A percentile compares a stretch with the other conserved stretches of the same genome.
These are phyloP conservation scores for Nitzschia putrida DNA, from an alignment of 108 stramenopile genomes.

Conservation along the genomic window DNA sequence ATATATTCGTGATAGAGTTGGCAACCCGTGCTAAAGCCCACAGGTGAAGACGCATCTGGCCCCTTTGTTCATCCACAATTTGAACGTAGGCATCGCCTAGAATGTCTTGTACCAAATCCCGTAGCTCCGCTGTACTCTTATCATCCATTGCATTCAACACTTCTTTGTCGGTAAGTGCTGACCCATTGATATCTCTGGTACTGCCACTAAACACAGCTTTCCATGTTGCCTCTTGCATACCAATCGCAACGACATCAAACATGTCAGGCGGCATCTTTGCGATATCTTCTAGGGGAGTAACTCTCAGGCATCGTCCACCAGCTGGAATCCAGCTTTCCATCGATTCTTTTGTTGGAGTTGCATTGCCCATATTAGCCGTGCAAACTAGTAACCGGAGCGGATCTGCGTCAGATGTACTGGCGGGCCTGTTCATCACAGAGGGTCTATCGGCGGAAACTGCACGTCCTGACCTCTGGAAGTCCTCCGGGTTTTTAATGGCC, in stretches of 20 bases:
- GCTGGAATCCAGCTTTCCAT: conserved; percentile 44
- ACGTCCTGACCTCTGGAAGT: background rate
- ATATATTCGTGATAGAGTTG: conserved; percentile 21
- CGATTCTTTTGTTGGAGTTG: conserved; percentile 26
- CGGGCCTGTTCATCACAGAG: background rate
- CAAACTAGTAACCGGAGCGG: conserved; percentile 25
- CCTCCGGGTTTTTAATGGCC: background rate
- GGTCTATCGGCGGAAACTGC: background rate
- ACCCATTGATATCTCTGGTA: background rate
- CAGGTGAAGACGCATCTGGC: conserved; percentile 56
- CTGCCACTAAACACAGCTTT: background rate
- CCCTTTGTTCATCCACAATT: conserved; percentile 26
- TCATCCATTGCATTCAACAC: conserved; percentile 21
- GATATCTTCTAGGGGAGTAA: conserved; percentile 9
- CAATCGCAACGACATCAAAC: conserved; percentile 51
- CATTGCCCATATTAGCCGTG: conserved; percentile 37
- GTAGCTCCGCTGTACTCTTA: conserved; percentile 11
- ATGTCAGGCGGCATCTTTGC: background rate
- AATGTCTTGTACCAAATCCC: conserved; percentile 18
- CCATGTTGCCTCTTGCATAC: conserved; percentile 49
- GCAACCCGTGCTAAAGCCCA: conserved; percentile 23
- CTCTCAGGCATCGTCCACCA: conserved; percentile 17
- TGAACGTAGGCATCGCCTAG: conserved; percentile 22
- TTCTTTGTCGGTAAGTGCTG: conserved; percentile 16
- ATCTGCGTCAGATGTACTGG: background rate